Percentiles rank a stretch among this genome's conserved stretches.
Conservation (phyloP, 2,329 filamentous ascomycete genomes). For the Bipolaris cookei region DNA sequence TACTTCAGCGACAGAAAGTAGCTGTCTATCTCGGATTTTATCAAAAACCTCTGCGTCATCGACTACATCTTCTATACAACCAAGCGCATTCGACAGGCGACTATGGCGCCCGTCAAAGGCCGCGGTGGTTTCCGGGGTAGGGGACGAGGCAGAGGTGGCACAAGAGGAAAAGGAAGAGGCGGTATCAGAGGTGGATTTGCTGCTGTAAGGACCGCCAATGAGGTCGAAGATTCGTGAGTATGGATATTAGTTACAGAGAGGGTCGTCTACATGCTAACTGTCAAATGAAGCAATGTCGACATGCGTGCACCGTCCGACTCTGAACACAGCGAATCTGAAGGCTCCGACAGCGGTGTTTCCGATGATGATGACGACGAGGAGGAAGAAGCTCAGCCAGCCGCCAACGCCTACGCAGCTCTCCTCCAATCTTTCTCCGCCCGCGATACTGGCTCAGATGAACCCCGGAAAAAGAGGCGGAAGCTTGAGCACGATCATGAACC, state of each 20-base stretch:
- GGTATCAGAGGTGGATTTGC: constrained; percentile 37
- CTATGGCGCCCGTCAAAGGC: constrained; percentile 26
- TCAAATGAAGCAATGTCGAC: constrained; percentile 20
- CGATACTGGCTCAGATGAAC: constrained; percentile 50
- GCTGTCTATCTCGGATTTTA: no score
- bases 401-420: constrained; percentile 62
- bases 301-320: constrained; percentile 29
- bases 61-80: no score
- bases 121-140: constrained; percentile 31
- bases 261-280: constrained; percentile 20
- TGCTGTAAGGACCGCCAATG: constrained; percentile 37
- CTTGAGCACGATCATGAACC: constrained; percentile 41
- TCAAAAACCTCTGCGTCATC: no score
- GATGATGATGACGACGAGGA: constrained; percentile 35
- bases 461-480: constrained; percentile 62
- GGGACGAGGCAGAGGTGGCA: constrained; percentile 4
- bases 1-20: no score
- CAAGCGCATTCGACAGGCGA: not conserved
- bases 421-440: constrained; percentile 58
- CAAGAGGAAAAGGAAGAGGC: constrained; percentile 13
- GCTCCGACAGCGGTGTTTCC: constrained; percentile 26
- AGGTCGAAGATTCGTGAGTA: constrained; percentile 42
- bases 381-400: constrained; percentile 31
- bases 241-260: constrained; percentile 11
- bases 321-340: constrained; percentile 25